phyloP scores from a whole-genome alignment of 176 grass and related monocot genomes.

The Chrysopogon serrulatus region DNA sequence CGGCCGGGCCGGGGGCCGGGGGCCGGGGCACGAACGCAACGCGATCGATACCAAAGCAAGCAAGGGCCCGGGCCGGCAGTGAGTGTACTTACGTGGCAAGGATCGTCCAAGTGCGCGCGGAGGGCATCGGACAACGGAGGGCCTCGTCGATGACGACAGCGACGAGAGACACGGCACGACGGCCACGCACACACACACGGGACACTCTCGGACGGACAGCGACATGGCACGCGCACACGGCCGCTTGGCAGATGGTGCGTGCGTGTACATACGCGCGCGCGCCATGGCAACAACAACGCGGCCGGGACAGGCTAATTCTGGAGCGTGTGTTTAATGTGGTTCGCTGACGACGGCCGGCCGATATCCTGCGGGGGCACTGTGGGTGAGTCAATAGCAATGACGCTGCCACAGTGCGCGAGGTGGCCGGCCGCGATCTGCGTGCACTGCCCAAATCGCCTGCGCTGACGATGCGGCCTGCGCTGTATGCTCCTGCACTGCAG shows the following conservation, averaged over 20 bases:
- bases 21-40: too few relatives aligned
- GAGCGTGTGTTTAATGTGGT: slow-evolving; percentile 27
- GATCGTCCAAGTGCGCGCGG: background rate
- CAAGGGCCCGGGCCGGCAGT: too few relatives aligned
- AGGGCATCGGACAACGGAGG: too few relatives aligned
- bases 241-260: background rate
- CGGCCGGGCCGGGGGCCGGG: too few relatives aligned
- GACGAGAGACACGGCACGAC: background rate
- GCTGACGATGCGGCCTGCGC: too few relatives aligned
- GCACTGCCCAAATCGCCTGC: background rate
- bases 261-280: too few relatives aligned
- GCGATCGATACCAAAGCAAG: too few relatives aligned
- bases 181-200: background rate
- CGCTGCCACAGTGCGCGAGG: slow-evolving; percentile 28
- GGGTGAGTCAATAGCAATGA: slow-evolving; percentile 40
- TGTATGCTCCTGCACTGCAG: too few relatives aligned
- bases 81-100: too few relatives aligned
- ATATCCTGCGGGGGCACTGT: slow-evolving; percentile 23
- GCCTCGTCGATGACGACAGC: background rate
- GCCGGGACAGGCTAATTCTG: slow-evolving; percentile 3
- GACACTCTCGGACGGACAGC: too few relatives aligned
- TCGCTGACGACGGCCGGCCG: background rate
- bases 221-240: slow-evolving; percentile 3
- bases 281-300: background rate
- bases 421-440: background rate